phyloP scores from a whole-genome alignment of 345 rosid genomes.

The Conringia planisiliqua region DNA sequence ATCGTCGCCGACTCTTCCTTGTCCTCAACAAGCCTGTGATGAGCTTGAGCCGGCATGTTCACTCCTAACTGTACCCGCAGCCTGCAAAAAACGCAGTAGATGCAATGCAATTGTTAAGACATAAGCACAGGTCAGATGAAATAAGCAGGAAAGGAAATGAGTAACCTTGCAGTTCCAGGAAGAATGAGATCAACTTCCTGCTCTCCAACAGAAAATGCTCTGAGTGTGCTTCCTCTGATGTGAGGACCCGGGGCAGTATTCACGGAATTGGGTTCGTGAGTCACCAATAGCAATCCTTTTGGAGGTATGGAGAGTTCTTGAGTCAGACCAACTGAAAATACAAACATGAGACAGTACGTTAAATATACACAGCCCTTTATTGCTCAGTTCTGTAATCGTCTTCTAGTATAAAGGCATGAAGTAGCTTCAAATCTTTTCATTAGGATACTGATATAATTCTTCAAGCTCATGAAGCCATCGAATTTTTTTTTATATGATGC shows the following conservation, averaged over 20 bases:
- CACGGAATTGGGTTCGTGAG: constrained; percentile 71
- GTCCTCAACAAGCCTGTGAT: constrained; percentile 48
- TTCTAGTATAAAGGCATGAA: background rate
- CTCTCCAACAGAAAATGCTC: constrained; percentile 68
- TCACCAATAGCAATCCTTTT: constrained; percentile 59
- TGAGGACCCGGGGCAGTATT: constrained; percentile 79
- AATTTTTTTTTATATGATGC: background rate
- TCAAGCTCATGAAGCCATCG: background rate
- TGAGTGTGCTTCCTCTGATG: constrained; percentile 72
- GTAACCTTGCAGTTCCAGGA: constrained; percentile 76
- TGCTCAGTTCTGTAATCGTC: background rate
- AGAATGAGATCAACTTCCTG: constrained; percentile 84
- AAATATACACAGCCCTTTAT: background rate
- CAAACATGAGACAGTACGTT: background rate
- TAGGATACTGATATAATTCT: background rate
- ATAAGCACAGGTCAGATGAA: background rate
- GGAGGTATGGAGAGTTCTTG: constrained; percentile 58
- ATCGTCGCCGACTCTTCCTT: constrained; percentile 50
- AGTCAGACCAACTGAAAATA: constrained; percentile 37
- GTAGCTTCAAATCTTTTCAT: background rate
- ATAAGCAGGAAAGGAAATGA: background rate
- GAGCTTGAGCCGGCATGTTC: constrained; percentile 96
- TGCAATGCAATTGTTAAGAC: constrained; percentile 1
- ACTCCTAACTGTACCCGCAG: constrained; percentile 89
- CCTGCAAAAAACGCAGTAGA: constrained; percentile 29